These are phyloP conservation scores for Sextonia rubra DNA, from an alignment of 164 flowering plant species.

Conservation along the genomic window DNA sequence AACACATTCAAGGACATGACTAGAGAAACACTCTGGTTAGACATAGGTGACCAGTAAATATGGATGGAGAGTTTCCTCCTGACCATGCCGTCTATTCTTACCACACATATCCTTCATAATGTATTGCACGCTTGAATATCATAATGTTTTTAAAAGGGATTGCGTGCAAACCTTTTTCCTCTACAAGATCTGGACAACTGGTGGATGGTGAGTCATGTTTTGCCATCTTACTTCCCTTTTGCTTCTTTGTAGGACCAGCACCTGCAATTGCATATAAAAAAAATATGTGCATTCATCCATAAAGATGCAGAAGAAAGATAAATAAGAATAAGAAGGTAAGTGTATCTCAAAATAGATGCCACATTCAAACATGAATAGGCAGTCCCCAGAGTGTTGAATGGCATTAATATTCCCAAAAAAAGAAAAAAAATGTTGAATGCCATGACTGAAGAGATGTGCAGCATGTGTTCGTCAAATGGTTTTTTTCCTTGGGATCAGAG, in stretches of 20 bases:
- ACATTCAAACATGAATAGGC: neutral
- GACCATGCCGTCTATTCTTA: neutral
- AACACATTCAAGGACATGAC: too few relatives aligned
- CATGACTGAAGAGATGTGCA: neutral
- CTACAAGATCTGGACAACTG: neutral
- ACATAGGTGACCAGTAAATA: too few relatives aligned
- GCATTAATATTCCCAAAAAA: neutral
- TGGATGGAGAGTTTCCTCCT: neutral
- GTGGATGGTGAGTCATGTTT: neutral
- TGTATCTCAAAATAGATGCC: neutral
- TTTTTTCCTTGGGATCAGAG: neutral
- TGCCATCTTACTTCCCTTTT: neutral
- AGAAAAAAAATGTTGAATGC: neutral
- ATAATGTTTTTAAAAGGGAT: too few relatives aligned
- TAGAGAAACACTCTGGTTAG: too few relatives aligned
- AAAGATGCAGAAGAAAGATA: too few relatives aligned
- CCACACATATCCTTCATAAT: neutral
- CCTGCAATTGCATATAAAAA: neutral
- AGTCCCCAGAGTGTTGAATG: neutral
- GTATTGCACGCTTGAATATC: too few relatives aligned
- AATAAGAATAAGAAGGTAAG: neutral
- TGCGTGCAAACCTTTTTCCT: neutral
- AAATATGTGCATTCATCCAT: neutral
- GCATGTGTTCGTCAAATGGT: too few relatives aligned
- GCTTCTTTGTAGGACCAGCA: neutral